phyloP scores from a whole-genome alignment of 495 filamentous ascomycete species.

The Talaromyces ruber region DNA sequence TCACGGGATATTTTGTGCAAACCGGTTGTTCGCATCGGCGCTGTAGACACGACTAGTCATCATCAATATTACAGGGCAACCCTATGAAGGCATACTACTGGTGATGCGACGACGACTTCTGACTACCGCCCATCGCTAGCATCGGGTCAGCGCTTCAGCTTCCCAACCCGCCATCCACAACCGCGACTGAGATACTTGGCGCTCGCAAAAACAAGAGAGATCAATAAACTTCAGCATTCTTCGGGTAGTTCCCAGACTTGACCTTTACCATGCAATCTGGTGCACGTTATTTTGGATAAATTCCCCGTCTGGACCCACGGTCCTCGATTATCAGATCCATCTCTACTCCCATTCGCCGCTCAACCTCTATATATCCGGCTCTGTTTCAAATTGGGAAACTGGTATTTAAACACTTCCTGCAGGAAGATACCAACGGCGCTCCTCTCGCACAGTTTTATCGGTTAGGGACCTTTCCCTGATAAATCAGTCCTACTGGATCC shows the following conservation, averaged over 20 bases:
- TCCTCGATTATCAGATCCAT: background rate
- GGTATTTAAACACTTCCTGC: background rate
- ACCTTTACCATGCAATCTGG: slow-evolving; percentile 8
- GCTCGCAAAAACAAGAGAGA: background rate
- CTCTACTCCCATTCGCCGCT: background rate
- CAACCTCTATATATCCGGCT: background rate
- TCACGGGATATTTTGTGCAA: background rate
- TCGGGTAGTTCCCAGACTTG: slow-evolving; percentile 1
- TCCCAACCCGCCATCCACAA: slow-evolving; percentile 6
- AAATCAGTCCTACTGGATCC: slow-evolving; percentile 35
- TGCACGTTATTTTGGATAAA: background rate
- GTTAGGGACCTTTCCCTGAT: background rate
- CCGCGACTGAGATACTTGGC: background rate
- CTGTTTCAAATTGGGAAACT: background rate
- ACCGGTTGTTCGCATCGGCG: background rate
- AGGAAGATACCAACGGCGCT: background rate
- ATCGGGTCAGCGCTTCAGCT: slow-evolving; percentile 3
- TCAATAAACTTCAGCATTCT: slow-evolving; percentile 2
- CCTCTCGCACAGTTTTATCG: background rate
- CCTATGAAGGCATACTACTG: background rate
- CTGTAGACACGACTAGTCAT: background rate
- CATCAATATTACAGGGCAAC: background rate
- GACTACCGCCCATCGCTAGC: slow-evolving; percentile 3
- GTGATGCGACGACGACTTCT: slow-evolving; percentile 1
- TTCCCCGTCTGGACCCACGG: slow-evolving; percentile 24